Evolutionary conservation across 345 rosid species (phyloP), one percentile per base, ranked within the genome.

Genomic region (Psidium friedrichsthalianum): DNA sequence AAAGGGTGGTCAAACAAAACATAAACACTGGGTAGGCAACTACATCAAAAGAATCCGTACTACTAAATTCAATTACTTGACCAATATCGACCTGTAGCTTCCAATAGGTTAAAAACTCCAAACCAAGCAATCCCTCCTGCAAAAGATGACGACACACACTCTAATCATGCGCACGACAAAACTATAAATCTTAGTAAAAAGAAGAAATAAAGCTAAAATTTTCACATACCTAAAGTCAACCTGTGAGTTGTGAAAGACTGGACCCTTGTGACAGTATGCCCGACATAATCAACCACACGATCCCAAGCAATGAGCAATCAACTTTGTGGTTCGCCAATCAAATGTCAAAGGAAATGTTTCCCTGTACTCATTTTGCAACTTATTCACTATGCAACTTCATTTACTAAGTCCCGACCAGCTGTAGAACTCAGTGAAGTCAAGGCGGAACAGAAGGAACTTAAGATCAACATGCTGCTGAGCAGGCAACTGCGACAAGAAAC

Each of bases 341-440:
- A 82, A 82, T 53, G 44, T 24, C 36, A 82, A 82, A 82, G 25
- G 44, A 27, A 52, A 69, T 69, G 47, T 69, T 69, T 69, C 47
- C 47, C 80, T 36, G 47, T 18, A 32, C 80, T 69, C 78, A 64
- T 32, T 64, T 64, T 36, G 80, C 25, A 69, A 69, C 47, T 69
- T 69, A 69, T 69, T 32, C 40, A 69, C 47, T 9, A 69, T 36
- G 47, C 80, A 69, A 8, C 47, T 69, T 69, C 90, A 95, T 85
- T 89, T 86, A 53, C 86, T 88, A 82, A 95, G 90, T 86, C 61
- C 92, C 86, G 90, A 86, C 88, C 88, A 94, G 89, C 93, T 93
- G 88, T 97, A 97, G 91, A 93, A 97, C 90, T 96, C 98, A 22
- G 99, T 94, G 92, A 96, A 97, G 89, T 97, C 96, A 51, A 97